Percentiles rank a stretch among this genome's conserved stretches.
Evolutionary conservation across 805 yeast genomes (phyloP).

Genomic region (Candida sphagnicola): DNA sequence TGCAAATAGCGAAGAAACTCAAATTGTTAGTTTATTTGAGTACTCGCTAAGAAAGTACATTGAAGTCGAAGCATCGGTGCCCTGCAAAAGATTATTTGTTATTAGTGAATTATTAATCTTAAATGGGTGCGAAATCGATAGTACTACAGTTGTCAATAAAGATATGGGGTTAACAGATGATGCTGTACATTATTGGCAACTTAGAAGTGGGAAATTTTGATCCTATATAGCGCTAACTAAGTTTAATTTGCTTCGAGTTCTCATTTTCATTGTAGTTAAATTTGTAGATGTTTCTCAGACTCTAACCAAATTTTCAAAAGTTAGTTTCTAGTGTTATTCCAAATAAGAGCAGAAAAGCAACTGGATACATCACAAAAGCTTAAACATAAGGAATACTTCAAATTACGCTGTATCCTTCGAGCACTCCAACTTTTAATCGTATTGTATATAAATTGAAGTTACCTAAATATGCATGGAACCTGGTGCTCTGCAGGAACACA

Average conservation of each 20-base stretch:
- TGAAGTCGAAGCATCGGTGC: conserved; percentile 17
- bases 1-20: conserved; percentile 14
- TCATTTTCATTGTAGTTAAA: too few species aligned
- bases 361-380: too few species aligned
- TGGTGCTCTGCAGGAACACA: neutral
- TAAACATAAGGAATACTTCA: too few species aligned
- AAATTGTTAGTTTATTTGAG: conserved; percentile 29
- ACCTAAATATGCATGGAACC: too few species aligned
- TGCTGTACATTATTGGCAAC: conserved; percentile 55
- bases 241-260: neutral
- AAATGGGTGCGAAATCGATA: conserved; percentile 52
- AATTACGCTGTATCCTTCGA: too few species aligned
- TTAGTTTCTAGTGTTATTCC: too few species aligned
- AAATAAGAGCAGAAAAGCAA: too few species aligned
- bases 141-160: conserved; percentile 17
- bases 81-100: conserved; percentile 28
- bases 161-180: conserved; percentile 37
- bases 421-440: too few species aligned
- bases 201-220: conserved; percentile 10
- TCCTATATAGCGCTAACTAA: too few species aligned
- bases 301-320: too few species aligned
- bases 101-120: conserved; percentile 55
- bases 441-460: too few species aligned
- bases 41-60: conserved; percentile 52
- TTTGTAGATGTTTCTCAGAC: too few species aligned